These are phyloP conservation scores for Fusarium sp. DNA, from an alignment of 2,329 filamentous ascomycete genomes.

Conservation along the genomic window DNA sequence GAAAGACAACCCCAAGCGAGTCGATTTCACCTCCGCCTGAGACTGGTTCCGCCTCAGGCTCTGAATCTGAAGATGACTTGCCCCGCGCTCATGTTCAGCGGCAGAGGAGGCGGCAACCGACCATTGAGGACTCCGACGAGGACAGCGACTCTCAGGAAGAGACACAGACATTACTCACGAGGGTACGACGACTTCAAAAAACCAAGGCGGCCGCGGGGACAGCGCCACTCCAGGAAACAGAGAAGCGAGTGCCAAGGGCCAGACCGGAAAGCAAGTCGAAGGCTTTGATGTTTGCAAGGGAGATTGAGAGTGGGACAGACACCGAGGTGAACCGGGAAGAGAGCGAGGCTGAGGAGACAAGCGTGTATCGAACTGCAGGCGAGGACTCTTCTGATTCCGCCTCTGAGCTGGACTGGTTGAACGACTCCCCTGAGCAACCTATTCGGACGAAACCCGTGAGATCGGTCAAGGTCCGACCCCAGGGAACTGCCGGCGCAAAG, in stretches of 20 bases:
- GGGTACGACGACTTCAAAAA: conserved; percentile 35
- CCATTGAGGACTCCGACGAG: conserved; percentile 38
- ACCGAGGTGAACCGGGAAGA: conserved; percentile 13
- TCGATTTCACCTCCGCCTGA: background rate
- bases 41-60: background rate
- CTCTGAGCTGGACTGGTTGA: conserved; percentile 32
- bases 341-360: conserved; percentile 36
- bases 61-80: conserved; percentile 15
- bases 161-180: conserved; percentile 29
- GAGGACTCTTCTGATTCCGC: conserved; percentile 32
- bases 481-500: background rate
- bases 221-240: background rate
- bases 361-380: conserved; percentile 42
- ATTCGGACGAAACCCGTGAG: conserved; percentile 3
- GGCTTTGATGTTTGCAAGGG: conserved; percentile 19
- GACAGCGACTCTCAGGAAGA: conserved; percentile 30
- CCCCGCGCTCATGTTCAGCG: conserved; percentile 15
- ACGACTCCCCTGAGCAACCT: conserved; percentile 22
- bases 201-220: background rate
- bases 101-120: conserved; percentile 12
- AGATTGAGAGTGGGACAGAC: conserved; percentile 22
- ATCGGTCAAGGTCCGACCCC: background rate
- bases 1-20: conserved; percentile 3
- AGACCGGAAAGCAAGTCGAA: conserved; percentile 6
- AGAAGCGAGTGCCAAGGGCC: background rate